Evolutionary conservation across 139 green algal species (phyloP), one percentile per base, ranked within the genome.

Genomic region (Picochlorum sp.): DNA sequence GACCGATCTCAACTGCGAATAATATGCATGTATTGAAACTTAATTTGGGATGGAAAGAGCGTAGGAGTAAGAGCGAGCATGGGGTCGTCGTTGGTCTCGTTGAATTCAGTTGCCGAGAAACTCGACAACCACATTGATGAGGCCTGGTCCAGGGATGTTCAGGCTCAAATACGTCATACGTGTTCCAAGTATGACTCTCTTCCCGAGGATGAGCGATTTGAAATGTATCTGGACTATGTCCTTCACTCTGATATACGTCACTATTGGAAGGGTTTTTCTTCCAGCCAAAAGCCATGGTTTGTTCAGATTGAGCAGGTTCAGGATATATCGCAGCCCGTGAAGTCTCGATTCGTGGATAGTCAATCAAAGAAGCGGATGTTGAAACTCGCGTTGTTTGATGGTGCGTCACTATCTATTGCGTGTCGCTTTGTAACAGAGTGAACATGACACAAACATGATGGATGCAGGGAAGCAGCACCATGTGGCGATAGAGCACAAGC

Each of bases 301-400:
- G 57, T 93, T 57, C 86, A 93, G 64, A 30, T 88, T 9, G 80
- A 92, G 46, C 85, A 93, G 57, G 61, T 76, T 0, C 46, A 86
- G n/a, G 84, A 93, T 66, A 83, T 83, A 6, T 76, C 72, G 21
- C 72, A 77, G 44, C 57, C 75, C 1, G 72, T 76, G 15, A 78
- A 69, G 15, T 74, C 90, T 37, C 77, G 85, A 73, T 90, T 68
- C 28, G 23, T 26, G 2, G 23, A 2, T 56, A 89, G 18, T 67
- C 69, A 10, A 20, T 26, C 16, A 54, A 20, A 54, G 6, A 54
- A 54, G 47, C 47, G 47, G 18, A 54, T 54, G 47, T 10, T 54
- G 16, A 54, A 54, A 24, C 47, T 54, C 0, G 15, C 16, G n/a
- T 6, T 54, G 47, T 54, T 54, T 54, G 47, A 54, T 23, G 47